Evolutionary conservation across 208 protist species (phyloP).

Genomic region (Naegleria gruberi): DNA sequence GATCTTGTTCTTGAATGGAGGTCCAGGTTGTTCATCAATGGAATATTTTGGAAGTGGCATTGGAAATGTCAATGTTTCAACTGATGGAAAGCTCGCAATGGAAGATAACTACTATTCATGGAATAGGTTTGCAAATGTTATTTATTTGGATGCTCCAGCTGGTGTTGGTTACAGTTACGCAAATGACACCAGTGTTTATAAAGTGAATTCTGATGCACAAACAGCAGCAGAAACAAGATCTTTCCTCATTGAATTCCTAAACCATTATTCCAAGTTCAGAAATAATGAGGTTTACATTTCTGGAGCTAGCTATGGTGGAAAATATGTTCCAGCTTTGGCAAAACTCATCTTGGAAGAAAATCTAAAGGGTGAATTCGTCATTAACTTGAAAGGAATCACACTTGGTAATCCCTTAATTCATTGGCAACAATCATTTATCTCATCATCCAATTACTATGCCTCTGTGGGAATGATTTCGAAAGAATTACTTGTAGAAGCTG

Average conservation of each 20-base stretch:
- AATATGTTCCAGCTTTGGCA: constrained; percentile 52
- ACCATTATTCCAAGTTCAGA: constrained; percentile 39
- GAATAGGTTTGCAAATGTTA: constrained; percentile 37
- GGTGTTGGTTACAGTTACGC: constrained; percentile 28
- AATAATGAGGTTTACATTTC: constrained; percentile 60
- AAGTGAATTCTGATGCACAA: constrained; percentile 10
- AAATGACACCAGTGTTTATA: neutral
- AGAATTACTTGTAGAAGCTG: too few relatives aligned
- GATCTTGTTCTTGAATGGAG: constrained; percentile 44
- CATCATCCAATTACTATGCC: too few relatives aligned
- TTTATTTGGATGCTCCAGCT: constrained; percentile 35
- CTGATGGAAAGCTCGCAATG: neutral
- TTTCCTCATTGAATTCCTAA: constrained; percentile 35
- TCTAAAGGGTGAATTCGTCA: constrained; percentile 44
- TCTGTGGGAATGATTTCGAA: too few relatives aligned
- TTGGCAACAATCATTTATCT: too few relatives aligned
- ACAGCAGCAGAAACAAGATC: constrained; percentile 25
- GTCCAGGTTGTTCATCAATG: constrained; percentile 37
- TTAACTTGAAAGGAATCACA: constrained; percentile 37
- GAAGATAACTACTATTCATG: constrained; percentile 31
- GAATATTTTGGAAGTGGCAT: too few relatives aligned
- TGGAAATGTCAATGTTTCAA: neutral
- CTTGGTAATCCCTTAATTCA: neutral
- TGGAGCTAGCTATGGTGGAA: constrained; percentile 49
- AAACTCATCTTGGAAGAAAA: constrained; percentile 59